Evolutionary conservation across 179 eudicot species (phyloP).

Genomic region (Amaranthus tricolor): DNA sequence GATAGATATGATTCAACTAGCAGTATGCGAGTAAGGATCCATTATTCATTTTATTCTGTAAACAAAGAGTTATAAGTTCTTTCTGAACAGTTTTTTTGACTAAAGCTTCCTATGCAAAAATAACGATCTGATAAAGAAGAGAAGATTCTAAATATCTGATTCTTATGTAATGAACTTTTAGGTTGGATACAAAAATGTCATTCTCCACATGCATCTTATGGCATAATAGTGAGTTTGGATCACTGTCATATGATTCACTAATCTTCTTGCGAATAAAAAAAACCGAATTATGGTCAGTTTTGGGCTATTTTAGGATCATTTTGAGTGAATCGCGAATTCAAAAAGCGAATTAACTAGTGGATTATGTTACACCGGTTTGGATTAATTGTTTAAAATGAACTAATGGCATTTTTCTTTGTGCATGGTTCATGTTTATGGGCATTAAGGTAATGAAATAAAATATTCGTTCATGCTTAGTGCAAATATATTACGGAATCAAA

Average conservation of each 20-base stretch:
- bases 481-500: background rate
- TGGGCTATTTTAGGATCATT: too few relatives aligned
- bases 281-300: too few relatives aligned
- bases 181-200: background rate
- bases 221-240: too few relatives aligned
- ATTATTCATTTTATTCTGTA: background rate
- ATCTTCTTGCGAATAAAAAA: too few relatives aligned
- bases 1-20: constrained; percentile 91
- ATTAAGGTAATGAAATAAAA: background rate
- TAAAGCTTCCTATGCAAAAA: background rate
- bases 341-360: too few relatives aligned
- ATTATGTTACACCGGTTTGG: too few relatives aligned
- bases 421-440: background rate
- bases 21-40: constrained; percentile 59
- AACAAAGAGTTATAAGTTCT: background rate
- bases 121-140: background rate
- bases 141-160: background rate
- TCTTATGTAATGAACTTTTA: background rate
- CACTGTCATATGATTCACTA: background rate
- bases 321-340: too few relatives aligned
- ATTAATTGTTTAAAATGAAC: background rate
- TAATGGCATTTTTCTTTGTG: background rate
- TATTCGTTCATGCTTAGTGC: background rate
- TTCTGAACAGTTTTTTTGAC: background rate
- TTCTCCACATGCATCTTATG: background rate